A percentile compares a stretch with the other conserved stretches of the same genome.
These are phyloP conservation scores for Metarhizium humberi DNA, from an alignment of 2,329 filamentous ascomycete genomes.

Conservation along the genomic window DNA sequence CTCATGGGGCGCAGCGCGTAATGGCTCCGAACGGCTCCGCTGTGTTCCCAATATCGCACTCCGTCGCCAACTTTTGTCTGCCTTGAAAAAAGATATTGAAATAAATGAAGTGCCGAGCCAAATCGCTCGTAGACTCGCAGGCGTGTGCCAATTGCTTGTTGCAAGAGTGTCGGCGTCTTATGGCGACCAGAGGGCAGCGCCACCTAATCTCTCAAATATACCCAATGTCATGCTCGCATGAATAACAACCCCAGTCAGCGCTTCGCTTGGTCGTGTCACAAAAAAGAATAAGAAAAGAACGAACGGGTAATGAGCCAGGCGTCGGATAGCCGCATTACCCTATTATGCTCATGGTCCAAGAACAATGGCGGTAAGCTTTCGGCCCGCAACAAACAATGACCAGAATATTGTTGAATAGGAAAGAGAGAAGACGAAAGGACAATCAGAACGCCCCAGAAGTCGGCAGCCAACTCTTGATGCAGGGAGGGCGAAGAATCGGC, in stretches of 20 bases:
- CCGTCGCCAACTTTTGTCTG: not conserved
- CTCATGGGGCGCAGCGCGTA: not conserved
- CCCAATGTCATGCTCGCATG: not conserved
- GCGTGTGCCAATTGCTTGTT: not conserved
- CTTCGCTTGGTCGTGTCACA: not conserved
- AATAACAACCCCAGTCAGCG: not conserved
- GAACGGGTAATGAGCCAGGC: not conserved
- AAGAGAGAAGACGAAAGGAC: not conserved
- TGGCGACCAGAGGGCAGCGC: not conserved
- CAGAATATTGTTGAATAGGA: not conserved
- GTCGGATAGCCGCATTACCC: not conserved
- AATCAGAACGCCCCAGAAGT: not conserved
- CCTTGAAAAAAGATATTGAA: not conserved
- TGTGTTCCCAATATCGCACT: not conserved
- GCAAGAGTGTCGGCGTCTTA: not conserved
- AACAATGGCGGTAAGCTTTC: not conserved
- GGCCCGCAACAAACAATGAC: not conserved
- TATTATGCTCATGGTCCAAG: not conserved
- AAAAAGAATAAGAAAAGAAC: not conserved
- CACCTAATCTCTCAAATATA: not conserved
- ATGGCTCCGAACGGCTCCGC: not conserved
- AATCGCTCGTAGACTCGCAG: not conserved
- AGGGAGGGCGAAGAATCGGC: not conserved
- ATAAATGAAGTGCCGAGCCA: not conserved
- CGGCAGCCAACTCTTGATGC: not conserved